Evolutionary conservation across 2,329 filamentous ascomycete species (phyloP).

Genomic region (Pseudogymnoascus sp.): DNA sequence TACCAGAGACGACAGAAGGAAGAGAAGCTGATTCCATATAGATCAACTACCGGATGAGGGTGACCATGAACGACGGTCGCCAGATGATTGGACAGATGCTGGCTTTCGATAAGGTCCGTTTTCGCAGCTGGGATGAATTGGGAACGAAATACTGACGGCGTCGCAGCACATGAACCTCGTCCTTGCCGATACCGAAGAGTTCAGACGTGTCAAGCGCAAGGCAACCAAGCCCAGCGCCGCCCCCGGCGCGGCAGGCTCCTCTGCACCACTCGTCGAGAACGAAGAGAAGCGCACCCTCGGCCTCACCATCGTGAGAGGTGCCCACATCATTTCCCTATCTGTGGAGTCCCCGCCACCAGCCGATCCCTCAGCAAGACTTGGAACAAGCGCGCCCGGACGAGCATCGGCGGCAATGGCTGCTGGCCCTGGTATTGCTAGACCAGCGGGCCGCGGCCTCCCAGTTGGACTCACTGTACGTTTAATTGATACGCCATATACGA

Average conservation of each 20-base stretch:
- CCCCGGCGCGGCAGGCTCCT: slow-evolving; percentile 46
- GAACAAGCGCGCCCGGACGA: slow-evolving; percentile 64
- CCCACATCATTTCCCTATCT: slow-evolving; percentile 88
- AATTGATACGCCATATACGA: slow-evolving; percentile 19
- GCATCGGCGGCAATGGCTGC: slow-evolving; percentile 64
- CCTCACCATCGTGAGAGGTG: slow-evolving; percentile 87
- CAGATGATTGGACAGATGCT: slow-evolving; percentile 98
- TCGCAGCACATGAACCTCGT: slow-evolving; percentile 96
- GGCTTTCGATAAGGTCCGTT: slow-evolving; percentile 84
- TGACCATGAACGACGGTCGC: slow-evolving; percentile 88
- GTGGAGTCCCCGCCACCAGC: slow-evolving; percentile 94
- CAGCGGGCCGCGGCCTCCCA: slow-evolving; percentile 78
- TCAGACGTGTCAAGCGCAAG: slow-evolving; percentile 83
- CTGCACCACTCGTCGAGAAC: slow-evolving; percentile 67
- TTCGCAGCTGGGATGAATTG: neutral
- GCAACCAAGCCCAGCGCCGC: slow-evolving; percentile 61
- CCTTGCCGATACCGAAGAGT: slow-evolving; percentile 96
- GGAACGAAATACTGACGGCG: slow-evolving; percentile 13
- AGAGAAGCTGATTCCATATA: slow-evolving; percentile 34
- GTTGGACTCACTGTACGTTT: slow-evolving; percentile 68
- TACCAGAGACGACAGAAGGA: neutral
- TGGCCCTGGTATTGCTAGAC: slow-evolving; percentile 84
- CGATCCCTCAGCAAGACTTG: slow-evolving; percentile 84
- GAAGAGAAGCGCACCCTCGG: slow-evolving; percentile 98
- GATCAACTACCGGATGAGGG: slow-evolving; percentile 99